Evolutionary conservation across 2,329 filamentous ascomycete genomes (phyloP).

Genomic region (Periconia macrospinosa): DNA sequence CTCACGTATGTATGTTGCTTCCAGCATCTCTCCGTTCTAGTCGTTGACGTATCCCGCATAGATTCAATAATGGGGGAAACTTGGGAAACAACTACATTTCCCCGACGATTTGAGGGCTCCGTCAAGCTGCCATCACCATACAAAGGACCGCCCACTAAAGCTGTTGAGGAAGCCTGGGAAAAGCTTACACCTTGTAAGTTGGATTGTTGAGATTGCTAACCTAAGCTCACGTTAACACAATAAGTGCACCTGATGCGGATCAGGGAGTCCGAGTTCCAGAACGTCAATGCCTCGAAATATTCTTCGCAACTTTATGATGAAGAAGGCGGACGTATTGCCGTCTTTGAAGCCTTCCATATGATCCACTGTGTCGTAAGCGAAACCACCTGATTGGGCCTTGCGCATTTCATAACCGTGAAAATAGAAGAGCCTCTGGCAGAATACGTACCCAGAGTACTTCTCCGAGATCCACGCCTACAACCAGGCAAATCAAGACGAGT

Average conservation of each 20-base stretch:
- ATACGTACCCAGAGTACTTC: constrained; percentile 11
- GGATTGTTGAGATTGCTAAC: neutral
- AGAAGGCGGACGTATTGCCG: constrained; percentile 4
- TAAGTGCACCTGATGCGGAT: constrained; percentile 6
- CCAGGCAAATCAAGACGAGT: constrained; percentile 6
- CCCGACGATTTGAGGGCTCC: too few species aligned
- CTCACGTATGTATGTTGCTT: too few species aligned
- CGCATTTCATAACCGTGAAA: neutral
- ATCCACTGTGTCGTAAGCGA: constrained; percentile 13
- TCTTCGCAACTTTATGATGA: neutral
- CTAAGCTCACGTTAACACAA: too few species aligned
- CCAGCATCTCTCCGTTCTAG: too few species aligned
- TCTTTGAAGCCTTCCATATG: constrained; percentile 10
- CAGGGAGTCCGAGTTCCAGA: constrained; percentile 2
- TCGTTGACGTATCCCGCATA: too few species aligned
- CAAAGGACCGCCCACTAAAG: constrained; percentile 11
- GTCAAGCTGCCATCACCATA: too few species aligned
- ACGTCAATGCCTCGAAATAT: constrained; percentile 7
- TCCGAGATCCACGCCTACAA: neutral
- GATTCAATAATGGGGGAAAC: too few species aligned
- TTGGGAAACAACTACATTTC: too few species aligned
- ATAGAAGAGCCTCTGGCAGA: constrained; percentile 5
- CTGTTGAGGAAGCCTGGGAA: constrained; percentile 11
- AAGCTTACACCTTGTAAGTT: constrained; percentile 3
- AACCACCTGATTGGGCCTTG: too few species aligned